These are phyloP conservation scores for Biscogniauxia sp. DNA, from an alignment of 2,329 filamentous ascomycete species.

Conservation along the genomic window DNA sequence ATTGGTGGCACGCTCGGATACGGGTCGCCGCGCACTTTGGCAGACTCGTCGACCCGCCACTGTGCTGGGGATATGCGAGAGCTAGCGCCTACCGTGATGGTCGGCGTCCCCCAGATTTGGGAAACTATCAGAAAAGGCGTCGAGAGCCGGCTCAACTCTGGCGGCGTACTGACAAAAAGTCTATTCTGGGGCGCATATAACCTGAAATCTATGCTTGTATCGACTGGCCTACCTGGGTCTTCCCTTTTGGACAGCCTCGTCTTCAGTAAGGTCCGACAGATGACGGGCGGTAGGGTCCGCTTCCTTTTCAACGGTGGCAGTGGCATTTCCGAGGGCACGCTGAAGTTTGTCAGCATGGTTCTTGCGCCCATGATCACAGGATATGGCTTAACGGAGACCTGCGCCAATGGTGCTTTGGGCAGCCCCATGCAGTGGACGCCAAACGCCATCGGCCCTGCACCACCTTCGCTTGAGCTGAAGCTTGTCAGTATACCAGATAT, in stretches of 20 bases:
- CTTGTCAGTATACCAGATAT: constrained; percentile 87
- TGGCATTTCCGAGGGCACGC: constrained; percentile 82
- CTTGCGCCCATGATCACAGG: constrained; percentile 92
- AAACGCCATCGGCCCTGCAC: constrained; percentile 72
- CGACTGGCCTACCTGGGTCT: constrained; percentile 61
- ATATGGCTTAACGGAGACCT: constrained; percentile 93
- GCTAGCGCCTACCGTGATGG: constrained; percentile 82
- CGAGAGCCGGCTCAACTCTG: constrained; percentile 70
- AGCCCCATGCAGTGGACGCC: constrained; percentile 84
- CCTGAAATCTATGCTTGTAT: constrained; percentile 58
- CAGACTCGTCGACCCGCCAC: constrained; percentile 81
- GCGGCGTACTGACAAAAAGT: constrained; percentile 67
- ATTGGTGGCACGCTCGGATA: constrained; percentile 93
- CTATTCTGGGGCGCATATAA: constrained; percentile 71
- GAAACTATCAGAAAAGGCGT: constrained; percentile 97
- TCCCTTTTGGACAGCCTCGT: constrained; percentile 76
- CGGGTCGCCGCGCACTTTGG: constrained; percentile 84
- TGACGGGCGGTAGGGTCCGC: constrained; percentile 83
- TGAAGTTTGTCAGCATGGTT: constrained; percentile 86
- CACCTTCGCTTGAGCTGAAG: constrained; percentile 80
- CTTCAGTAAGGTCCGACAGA: constrained; percentile 87
- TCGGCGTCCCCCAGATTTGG: constrained; percentile 96
- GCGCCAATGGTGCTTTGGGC: constrained; percentile 77
- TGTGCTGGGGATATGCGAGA: constrained; percentile 93
- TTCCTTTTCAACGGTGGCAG: constrained; percentile 95